Conservation (phyloP, 345 rosid species). For the Boechera stricta region DNA sequence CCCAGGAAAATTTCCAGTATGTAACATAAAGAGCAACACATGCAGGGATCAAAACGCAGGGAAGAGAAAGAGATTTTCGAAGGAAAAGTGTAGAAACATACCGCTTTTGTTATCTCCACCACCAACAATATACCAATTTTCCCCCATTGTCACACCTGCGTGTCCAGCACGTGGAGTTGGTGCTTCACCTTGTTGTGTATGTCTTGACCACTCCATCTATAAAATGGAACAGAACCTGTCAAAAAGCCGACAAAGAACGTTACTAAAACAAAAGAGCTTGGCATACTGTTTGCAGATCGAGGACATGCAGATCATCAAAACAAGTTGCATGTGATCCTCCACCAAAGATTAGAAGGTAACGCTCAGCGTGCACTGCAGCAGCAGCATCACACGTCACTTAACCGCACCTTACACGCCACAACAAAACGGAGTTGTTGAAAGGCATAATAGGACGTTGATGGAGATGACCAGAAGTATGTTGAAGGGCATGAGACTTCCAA, state of each 20-base stretch:
- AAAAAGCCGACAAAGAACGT: slow-evolving; percentile 19
- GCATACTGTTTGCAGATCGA: slow-evolving; percentile 90
- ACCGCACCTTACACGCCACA: too few relatives aligned
- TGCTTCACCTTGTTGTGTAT: slow-evolving; percentile 85
- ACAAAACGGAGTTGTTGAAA: too few relatives aligned
- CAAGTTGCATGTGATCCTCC: slow-evolving; percentile 92
- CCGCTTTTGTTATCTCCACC: slow-evolving; percentile 95
- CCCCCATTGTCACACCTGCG: slow-evolving; percentile 90
- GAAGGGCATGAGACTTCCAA: too few relatives aligned
- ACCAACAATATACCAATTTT: slow-evolving; percentile 96
- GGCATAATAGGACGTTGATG: too few relatives aligned
- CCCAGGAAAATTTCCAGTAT: slow-evolving; percentile 4
- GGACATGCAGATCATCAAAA: slow-evolving; percentile 91
- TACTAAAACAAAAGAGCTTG: slow-evolving; percentile 30
- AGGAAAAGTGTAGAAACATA: slow-evolving; percentile 46
- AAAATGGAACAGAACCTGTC: slow-evolving; percentile 15
- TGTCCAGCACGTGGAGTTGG: slow-evolving; percentile 96
- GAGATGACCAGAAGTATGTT: too few relatives aligned
- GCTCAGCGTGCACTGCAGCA: slow-evolving; percentile 94
- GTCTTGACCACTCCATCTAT: slow-evolving; percentile 97
- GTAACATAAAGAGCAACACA: slow-evolving; percentile 15
- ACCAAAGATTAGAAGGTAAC: slow-evolving; percentile 91
- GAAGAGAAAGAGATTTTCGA: not conserved
- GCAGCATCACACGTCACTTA: slow-evolving; percentile 42
- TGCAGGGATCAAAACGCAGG: slow-evolving; percentile 10